phyloP scores from a whole-genome alignment of 164 flowering plant genomes.

The Paratinospora sagittata region DNA sequence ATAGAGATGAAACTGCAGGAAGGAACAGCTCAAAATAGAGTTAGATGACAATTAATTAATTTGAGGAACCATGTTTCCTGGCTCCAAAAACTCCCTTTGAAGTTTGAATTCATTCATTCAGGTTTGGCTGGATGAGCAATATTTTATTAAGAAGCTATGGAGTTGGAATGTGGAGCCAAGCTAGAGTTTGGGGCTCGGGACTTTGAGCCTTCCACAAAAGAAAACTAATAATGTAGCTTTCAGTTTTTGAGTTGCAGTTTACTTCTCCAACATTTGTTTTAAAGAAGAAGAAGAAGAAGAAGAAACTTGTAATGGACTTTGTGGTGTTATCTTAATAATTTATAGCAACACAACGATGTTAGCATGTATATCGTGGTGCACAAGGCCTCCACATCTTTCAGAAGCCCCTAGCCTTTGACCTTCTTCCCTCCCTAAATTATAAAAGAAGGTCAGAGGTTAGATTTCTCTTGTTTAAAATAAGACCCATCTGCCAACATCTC shows the following conservation, averaged over 20 bases:
- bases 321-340: not conserved
- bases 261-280: not conserved
- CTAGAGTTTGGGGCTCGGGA: slow-evolving; percentile 4
- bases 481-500: slow-evolving; percentile 7
- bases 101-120: no score
- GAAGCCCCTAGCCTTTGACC: slow-evolving; percentile 1
- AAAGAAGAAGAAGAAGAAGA: no score
- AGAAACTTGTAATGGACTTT: slow-evolving; percentile 8
- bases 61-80: not conserved
- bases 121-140: not conserved
- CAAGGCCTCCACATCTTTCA: slow-evolving; percentile 4
- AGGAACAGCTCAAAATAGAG: slow-evolving; percentile 1
- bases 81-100: not conserved
- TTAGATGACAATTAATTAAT: not conserved
- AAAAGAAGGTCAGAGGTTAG: not conserved
- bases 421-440: not conserved
- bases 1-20: not conserved
- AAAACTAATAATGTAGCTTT: not conserved
- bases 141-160: not conserved
- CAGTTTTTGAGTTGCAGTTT: not conserved
- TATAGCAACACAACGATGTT: slow-evolving; percentile 3
- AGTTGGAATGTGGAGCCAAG: not conserved
- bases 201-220: not conserved
- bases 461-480: slow-evolving; percentile 5
- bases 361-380: slow-evolving; percentile 15